Evolutionary conservation across 805 yeast species (phyloP).

Genomic region (Candida boidinii): DNA sequence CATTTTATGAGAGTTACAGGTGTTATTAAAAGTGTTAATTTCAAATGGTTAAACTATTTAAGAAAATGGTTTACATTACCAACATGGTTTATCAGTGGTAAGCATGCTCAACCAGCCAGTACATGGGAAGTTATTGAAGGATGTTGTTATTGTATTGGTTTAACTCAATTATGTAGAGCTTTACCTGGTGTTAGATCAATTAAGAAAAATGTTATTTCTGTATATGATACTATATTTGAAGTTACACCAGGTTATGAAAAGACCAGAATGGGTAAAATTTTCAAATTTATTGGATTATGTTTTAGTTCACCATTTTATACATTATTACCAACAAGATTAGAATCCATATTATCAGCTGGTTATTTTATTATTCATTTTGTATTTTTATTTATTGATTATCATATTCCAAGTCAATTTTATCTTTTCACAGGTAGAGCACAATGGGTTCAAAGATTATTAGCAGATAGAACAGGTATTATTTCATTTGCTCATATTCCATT

Average conservation of each 20-base stretch:
- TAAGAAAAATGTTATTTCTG: too few relatives aligned
- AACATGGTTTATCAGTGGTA: slow-evolving; percentile 22
- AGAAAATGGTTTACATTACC: slow-evolving; percentile 30
- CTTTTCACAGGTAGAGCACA: slow-evolving; percentile 24
- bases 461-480: too few relatives aligned
- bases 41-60: slow-evolving; percentile 23
- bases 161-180: too few relatives aligned
- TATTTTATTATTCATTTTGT: slow-evolving; percentile 17
- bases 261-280: too few relatives aligned
- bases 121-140: slow-evolving; percentile 6
- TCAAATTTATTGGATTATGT: too few relatives aligned
- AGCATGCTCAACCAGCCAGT: slow-evolving; percentile 8
- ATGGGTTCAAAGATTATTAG: slow-evolving; percentile 20
- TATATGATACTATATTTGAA: too few relatives aligned
- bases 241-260: too few relatives aligned
- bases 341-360: slow-evolving; percentile 18
- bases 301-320: slow-evolving; percentile 10
- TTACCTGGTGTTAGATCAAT: too few relatives aligned
- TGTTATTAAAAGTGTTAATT: slow-evolving; percentile 21
- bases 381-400: slow-evolving; percentile 12
- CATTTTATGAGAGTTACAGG: slow-evolving; percentile 23
- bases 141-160: too few relatives aligned
- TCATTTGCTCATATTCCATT: too few relatives aligned
- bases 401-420: slow-evolving; percentile 5
- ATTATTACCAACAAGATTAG: slow-evolving; percentile 27